A percentile compares a stretch with the other conserved stretches of the same genome.
These are phyloP conservation scores for Penicillium decumbens DNA, from an alignment of 2,329 filamentous ascomycete species.

Conservation along the genomic window DNA sequence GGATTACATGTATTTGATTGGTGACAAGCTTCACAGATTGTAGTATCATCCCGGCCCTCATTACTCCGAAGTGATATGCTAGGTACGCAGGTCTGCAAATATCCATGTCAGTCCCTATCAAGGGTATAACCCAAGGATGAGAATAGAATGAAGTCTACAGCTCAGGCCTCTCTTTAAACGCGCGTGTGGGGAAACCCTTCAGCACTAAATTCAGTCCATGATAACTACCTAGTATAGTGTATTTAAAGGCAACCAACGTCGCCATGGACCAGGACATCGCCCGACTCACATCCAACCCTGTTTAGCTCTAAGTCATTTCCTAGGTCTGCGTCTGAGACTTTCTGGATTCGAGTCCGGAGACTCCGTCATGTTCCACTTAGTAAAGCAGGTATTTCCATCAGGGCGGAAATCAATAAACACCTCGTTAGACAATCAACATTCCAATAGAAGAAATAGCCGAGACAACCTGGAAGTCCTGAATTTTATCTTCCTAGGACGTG, in stretches of 20 bases:
- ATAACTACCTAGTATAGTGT: background rate
- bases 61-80: background rate
- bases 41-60: background rate
- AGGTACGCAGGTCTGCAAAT: background rate
- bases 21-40: background rate
- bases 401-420: background rate
- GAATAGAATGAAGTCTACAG: background rate
- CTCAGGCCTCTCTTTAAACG: conserved; percentile 2
- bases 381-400: background rate
- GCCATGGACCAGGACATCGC: background rate
- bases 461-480: too few relatives aligned
- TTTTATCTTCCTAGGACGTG: too few relatives aligned
- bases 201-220: background rate
- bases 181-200: conserved; percentile 5
- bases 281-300: background rate
- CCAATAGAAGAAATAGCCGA: too few relatives aligned
- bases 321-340: background rate
- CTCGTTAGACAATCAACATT: too few relatives aligned
- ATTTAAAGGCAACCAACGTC: background rate
- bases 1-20: background rate
- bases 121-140: too few relatives aligned
- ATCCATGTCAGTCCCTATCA: background rate
- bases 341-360: background rate
- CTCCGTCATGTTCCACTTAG: too few relatives aligned
- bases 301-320: background rate